Percentiles rank a stretch among this genome's conserved stretches.
Conservation (phyloP, 2,329 filamentous ascomycete species). For the Didymella pinodella region DNA sequence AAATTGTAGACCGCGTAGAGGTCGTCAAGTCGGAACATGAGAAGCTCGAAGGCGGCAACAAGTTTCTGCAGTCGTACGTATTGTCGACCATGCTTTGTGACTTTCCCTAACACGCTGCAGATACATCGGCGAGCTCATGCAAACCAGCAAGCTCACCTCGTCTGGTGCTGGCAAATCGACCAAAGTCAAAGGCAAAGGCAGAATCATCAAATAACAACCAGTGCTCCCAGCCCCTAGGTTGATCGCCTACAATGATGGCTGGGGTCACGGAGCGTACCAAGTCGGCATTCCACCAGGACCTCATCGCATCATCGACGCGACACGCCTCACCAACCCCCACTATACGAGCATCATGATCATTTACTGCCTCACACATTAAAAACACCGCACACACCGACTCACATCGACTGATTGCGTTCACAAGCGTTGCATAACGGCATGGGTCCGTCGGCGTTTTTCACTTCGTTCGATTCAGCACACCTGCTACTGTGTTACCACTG, state of each 20-base stretch:
- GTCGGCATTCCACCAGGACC: constrained; percentile 41
- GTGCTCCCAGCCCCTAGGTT: constrained; percentile 27
- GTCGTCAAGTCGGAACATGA: constrained; percentile 94
- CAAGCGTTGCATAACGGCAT: constrained; percentile 51
- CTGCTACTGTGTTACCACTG: constrained; percentile 35
- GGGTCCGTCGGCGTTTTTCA: constrained; percentile 42
- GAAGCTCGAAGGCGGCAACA: constrained; percentile 96
- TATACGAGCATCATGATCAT: constrained; percentile 47
- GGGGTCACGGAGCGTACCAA: constrained; percentile 31
- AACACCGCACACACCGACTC: constrained; percentile 22
- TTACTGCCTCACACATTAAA: constrained; percentile 39
- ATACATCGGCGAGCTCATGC: constrained; percentile 96
- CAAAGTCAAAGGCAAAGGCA: constrained; percentile 55
- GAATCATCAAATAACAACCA: constrained; percentile 49
- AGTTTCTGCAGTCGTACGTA: constrained; percentile 78
- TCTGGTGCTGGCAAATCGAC: constrained; percentile 60
- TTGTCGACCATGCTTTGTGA: background rate
- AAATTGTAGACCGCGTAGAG: constrained; percentile 92
- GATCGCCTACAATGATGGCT: constrained; percentile 20
- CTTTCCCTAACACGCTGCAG: constrained; percentile 58
- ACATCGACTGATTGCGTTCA: constrained; percentile 36
- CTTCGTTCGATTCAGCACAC: constrained; percentile 36
- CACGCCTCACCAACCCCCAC: constrained; percentile 36
- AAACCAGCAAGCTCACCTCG: constrained; percentile 69
- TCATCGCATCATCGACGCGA: constrained; percentile 45